These are phyloP conservation scores for Selaginella moellendorffii DNA, from an alignment of 75 land plant species.

Conservation along the genomic window DNA sequence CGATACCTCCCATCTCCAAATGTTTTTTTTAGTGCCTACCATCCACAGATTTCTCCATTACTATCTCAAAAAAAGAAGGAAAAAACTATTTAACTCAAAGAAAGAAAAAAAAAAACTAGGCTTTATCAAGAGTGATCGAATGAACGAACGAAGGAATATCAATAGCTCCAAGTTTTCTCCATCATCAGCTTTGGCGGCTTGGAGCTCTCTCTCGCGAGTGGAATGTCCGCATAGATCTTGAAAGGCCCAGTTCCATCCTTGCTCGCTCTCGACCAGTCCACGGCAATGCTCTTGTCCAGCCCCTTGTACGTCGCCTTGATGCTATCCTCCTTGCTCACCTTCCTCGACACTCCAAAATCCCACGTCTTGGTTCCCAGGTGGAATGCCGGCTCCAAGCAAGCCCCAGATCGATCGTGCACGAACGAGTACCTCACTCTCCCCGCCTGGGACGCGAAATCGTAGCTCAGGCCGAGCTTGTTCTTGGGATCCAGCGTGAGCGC, in stretches of 20 bases:
- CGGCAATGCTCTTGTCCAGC: neutral
- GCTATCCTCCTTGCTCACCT: neutral
- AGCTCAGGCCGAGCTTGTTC: slow-evolving; percentile 66
- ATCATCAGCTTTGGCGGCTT: neutral
- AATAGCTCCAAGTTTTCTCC: neutral
- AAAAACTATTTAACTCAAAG: no score
- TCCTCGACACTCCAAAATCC: neutral
- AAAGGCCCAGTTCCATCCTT: neutral
- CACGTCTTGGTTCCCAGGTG: neutral
- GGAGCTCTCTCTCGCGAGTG: neutral
- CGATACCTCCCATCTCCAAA: no score
- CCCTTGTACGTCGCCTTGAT: neutral
- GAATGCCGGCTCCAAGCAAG: slow-evolving; percentile 67
- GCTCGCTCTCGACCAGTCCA: neutral
- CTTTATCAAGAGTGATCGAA: no score
- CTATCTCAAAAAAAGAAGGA: no score
- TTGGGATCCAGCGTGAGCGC: slow-evolving; percentile 46
- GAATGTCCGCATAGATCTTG: neutral
- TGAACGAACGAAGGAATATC: no score
- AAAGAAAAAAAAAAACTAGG: no score
- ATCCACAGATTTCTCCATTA: no score
- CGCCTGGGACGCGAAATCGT: slow-evolving; percentile 36
- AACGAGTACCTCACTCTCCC: slow-evolving; percentile 60
- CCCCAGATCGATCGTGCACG: slow-evolving; percentile 21
- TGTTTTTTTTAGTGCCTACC: no score